Evolutionary conservation across 129 eudicot genomes (phyloP).

Genomic region (Helianthus tuberosus): DNA sequence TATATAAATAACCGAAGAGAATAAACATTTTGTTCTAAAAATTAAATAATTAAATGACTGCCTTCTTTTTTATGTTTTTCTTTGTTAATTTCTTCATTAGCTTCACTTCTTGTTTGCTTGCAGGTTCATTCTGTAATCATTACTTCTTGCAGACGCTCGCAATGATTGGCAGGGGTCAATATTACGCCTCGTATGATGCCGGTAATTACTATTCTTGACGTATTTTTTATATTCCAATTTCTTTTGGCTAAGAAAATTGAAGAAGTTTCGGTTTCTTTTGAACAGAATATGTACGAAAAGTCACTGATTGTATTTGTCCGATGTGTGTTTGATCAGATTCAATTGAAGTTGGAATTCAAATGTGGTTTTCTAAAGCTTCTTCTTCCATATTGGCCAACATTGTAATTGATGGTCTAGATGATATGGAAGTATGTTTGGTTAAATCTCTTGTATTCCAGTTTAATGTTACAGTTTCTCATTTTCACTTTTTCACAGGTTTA

Average conservation of each 20-base stretch:
- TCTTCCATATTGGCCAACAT: conserved; percentile 66
- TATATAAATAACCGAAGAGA: background rate
- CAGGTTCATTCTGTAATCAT: conserved; percentile 86
- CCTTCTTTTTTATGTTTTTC: no score
- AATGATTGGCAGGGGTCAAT: conserved; percentile 60
- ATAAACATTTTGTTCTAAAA: no score
- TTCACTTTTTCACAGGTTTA: conserved; percentile 48
- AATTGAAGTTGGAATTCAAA: conserved; percentile 55
- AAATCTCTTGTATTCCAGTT: background rate
- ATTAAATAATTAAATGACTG: no score
- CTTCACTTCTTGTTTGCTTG: conserved; percentile 2
- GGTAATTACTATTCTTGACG: conserved; percentile 32
- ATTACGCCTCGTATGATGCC: conserved; percentile 70
- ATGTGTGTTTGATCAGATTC: conserved; percentile 52
- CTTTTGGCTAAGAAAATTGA: background rate
- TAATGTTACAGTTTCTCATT: background rate
- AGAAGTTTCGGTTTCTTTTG: background rate
- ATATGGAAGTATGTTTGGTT: conserved; percentile 64
- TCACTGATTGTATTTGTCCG: background rate
- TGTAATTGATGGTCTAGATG: conserved; percentile 59
- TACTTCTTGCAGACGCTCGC: conserved; percentile 84
- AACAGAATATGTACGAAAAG: background rate
- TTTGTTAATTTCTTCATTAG: no score
- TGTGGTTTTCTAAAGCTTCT: conserved; percentile 63
- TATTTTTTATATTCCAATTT: background rate